These are phyloP conservation scores for Rhodomyrtus psidioides DNA, from an alignment of 441 rosid species.

Conservation along the genomic window DNA sequence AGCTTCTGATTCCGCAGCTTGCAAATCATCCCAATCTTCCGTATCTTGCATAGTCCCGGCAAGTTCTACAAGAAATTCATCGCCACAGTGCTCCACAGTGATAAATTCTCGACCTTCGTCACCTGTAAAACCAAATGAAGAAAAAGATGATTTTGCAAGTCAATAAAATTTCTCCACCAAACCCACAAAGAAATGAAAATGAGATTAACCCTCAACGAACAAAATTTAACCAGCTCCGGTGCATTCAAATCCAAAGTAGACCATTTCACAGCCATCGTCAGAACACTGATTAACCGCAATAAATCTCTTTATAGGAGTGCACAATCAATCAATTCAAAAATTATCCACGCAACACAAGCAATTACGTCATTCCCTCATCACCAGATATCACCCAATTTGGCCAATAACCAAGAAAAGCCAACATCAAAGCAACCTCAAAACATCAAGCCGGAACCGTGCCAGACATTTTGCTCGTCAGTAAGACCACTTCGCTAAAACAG, in stretches of 20 bases:
- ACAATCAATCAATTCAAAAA: neutral
- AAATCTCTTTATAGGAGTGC: neutral
- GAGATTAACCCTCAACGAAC: neutral
- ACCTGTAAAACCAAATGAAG: conserved; percentile 27
- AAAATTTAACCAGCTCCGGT: neutral
- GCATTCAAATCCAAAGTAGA: neutral
- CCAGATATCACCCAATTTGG: neutral
- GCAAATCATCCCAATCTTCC: conserved; percentile 94
- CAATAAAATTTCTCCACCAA: neutral
- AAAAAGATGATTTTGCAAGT: neutral
- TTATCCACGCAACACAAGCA: neutral
- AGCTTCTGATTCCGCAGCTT: conserved; percentile 66
- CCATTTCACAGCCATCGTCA: fast-evolving
- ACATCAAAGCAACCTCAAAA: neutral
- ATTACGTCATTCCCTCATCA: neutral
- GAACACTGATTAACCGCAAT: neutral
- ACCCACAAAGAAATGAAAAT: neutral
- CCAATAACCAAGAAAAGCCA: neutral
- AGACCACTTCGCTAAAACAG: neutral
- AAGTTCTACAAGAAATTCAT: conserved; percentile 71
- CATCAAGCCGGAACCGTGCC: neutral
- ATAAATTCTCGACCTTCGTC: conserved; percentile 83
- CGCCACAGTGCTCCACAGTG: conserved; percentile 80
- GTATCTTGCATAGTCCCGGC: conserved; percentile 68
- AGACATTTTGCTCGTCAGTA: neutral